These are phyloP conservation scores for Stagonosporopsis tanaceti DNA, from an alignment of 2,329 filamentous ascomycete species.

Conservation along the genomic window DNA sequence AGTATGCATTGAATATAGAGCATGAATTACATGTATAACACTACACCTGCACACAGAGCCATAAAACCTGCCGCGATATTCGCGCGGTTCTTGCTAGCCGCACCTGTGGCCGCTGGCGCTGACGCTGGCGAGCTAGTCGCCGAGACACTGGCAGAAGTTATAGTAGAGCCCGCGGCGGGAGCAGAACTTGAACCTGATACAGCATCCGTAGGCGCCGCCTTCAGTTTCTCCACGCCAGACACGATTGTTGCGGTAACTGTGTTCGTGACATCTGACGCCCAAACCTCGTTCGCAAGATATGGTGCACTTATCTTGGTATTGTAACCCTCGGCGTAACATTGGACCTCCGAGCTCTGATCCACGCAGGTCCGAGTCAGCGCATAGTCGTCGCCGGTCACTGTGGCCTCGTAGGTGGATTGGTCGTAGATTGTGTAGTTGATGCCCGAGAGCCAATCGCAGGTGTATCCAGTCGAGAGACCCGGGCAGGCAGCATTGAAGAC, in stretches of 20 bases:
- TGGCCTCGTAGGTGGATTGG: neutral
- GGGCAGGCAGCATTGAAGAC: neutral
- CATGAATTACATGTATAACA: neutral
- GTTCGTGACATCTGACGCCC: neutral
- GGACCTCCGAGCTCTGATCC: neutral
- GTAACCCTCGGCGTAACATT: neutral
- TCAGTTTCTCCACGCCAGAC: neutral
- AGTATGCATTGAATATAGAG: neutral
- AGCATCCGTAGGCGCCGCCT: neutral
- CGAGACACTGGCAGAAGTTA: neutral
- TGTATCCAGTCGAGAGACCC: neutral
- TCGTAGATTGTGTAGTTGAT: constrained; percentile 4
- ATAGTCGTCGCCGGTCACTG: neutral
- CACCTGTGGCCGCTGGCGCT: neutral
- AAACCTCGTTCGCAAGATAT: neutral
- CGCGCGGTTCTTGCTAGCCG: neutral
- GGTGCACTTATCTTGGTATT: neutral
- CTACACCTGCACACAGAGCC: neutral
- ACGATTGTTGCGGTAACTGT: neutral
- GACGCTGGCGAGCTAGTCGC: neutral
- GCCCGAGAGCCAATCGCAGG: neutral
- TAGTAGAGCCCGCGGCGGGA: neutral
- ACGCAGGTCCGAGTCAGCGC: neutral
- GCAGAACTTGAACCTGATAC: neutral
- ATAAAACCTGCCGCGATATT: neutral